Conservation (phyloP, 1,284 basidiomycete species). For the Abortiporus biennis region DNA sequence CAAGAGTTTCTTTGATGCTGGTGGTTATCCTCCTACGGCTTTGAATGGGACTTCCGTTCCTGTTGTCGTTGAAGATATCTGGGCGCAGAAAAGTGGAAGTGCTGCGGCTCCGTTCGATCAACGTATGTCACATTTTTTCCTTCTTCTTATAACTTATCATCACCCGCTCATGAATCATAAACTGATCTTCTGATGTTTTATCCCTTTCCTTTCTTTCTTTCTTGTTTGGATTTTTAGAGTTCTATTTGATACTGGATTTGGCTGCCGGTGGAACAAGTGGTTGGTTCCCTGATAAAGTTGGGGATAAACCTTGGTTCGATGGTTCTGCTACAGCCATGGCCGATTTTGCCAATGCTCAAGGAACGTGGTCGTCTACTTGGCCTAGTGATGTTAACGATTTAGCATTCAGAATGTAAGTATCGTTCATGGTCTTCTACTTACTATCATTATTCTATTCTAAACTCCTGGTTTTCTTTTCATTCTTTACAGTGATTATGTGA, state of each 20-base stretch:
- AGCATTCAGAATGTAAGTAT: constrained; percentile 68
- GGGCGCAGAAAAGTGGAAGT: constrained; percentile 34
- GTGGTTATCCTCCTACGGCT: constrained; percentile 27
- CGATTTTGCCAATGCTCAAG: constrained; percentile 61
- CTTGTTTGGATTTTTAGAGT: constrained; percentile 37
- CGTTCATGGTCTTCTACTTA: constrained; percentile 4
- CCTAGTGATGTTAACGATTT: constrained; percentile 49
- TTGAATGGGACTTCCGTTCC: constrained; percentile 42
- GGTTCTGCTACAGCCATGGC: constrained; percentile 57
- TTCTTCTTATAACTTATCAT: constrained; percentile 5
- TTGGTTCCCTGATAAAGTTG: constrained; percentile 77
- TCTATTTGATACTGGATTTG: constrained; percentile 78
- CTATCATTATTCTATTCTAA: constrained; percentile 3
- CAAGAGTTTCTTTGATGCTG: constrained; percentile 33
- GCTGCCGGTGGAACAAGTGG: constrained; percentile 83
- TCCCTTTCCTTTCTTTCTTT: not conserved
- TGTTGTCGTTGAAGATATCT: constrained; percentile 44
- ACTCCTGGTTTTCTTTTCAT: not conserved
- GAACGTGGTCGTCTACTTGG: constrained; percentile 71
- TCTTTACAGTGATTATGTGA: constrained; percentile 44
- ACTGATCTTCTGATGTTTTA: constrained; percentile 4
- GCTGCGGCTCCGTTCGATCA: constrained; percentile 76
- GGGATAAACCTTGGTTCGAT: constrained; percentile 78
- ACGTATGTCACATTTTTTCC: constrained; percentile 39
- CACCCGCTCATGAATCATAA: constrained; percentile 6